Conservation (phyloP, 176 grass and related monocot genomes). For the Triticum timopheevii region DNA sequence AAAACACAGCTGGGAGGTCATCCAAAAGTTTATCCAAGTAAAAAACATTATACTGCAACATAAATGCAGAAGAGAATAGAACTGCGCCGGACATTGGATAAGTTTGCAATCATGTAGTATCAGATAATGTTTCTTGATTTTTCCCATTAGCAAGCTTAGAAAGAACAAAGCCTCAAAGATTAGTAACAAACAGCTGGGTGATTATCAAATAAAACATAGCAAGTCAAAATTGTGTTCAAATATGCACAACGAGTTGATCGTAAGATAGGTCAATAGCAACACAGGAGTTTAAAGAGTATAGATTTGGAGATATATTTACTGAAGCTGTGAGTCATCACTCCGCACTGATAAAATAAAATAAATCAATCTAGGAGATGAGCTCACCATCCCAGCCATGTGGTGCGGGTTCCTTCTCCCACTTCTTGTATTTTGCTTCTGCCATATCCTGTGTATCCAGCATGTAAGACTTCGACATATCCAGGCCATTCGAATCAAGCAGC, state of each 20-base stretch:
- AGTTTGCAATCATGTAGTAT: no score
- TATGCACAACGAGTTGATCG: not conserved
- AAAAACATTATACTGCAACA: not conserved
- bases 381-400: slow-evolving; percentile 94
- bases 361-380: not conserved
- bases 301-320: not conserved
- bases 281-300: not conserved
- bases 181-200: not conserved
- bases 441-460: slow-evolving; percentile 94
- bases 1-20: not conserved
- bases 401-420: slow-evolving; percentile 95
- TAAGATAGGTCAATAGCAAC: not conserved
- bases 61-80: not conserved
- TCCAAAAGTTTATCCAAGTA: not conserved
- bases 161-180: not conserved
- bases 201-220: not conserved
- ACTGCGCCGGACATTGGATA: no score
- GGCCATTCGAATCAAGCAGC: slow-evolving; percentile 88
- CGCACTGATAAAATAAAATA: not conserved
- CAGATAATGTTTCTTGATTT: no score
- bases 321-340: not conserved
- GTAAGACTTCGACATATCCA: slow-evolving; percentile 89
- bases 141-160: no score
- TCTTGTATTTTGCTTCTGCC: slow-evolving; percentile 88
- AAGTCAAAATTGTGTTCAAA: not conserved